Base-by-base conservation (phyloP, 139 green algal species). In the Diplosphaera chodatii region DNA sequence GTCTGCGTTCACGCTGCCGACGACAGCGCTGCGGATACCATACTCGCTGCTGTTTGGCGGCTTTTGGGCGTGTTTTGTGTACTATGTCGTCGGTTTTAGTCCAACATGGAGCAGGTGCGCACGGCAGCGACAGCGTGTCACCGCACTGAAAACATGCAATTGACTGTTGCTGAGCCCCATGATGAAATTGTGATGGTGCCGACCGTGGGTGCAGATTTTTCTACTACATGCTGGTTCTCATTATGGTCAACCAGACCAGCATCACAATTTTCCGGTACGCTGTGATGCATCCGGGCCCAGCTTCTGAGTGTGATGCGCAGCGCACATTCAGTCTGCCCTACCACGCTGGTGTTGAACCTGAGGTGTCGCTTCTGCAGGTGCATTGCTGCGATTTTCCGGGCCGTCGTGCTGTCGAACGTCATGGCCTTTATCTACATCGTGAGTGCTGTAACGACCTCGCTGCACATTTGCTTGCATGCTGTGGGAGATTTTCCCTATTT, bases 1-100 rank as follows among this genome's bases (percentile, higher is more conserved):
- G 25, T 85, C 56, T 55, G 70, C 71, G 28, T 88, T 74, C 34
- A 67, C 55, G 3, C 48, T 90, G 41, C 77, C 85, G 5, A 78
- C 69, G 1, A 75, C 67, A 1, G 16, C 85, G 1, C 66, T 84
- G 65, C 74, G 72, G 23, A 40, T 85, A 30, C 82, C 81, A n/a
- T 74, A 76, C 40, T 80, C 78, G 20, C 48, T 78, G 5, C 23
- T 66, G n/a, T 66, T 30, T 18, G 59, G 59, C 27, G 8, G 59
- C 25, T 8, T 10, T 66, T 29, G 59, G n/a, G 21, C 28, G 28
- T 48, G 29, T 22, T 28, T 66, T 28, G 37, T 29, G 20, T 72
- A 72, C 48, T 72, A 27, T 20, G 68, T 32, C 29, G 37, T 66
- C 8, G 68, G 68, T 16, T 55, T 72, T 21, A 29, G 41, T 4